Evolutionary conservation across 1,284 basidiomycete species (phyloP), one percentile per base, ranked within the genome.

Genomic region (Tilletia caries): DNA sequence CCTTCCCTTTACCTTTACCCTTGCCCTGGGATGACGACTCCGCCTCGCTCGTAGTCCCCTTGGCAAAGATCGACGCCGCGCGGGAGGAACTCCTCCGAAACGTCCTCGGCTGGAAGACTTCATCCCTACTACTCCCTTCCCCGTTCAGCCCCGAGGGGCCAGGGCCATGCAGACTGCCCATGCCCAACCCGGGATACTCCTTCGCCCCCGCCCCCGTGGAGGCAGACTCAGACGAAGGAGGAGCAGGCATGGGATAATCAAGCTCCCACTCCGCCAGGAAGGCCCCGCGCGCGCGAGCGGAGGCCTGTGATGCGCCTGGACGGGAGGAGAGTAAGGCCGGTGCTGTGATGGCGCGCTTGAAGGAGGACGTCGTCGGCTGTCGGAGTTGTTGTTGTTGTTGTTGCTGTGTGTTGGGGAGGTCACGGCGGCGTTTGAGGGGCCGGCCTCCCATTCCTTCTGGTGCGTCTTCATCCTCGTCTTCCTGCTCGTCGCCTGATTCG

Each of bases 391-490:
- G 20, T 13, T 8, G 20, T 13, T 6, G 10, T 50, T n/a, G 48
- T 18, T 50, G 6, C 10, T 25, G 12, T 20, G 1, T 20, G 48
- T 41, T 41, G 8, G 37, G 37, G 10, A 41, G 15, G 37, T 41
- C 48, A 18, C 58, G 58, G 13, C 58, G 27, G 3, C 58, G 58
- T 23, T 62, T 62, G 32, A 34, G 27, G 2, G 58, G 58, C 18
- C 58, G 27, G 13, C 58, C 52, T 6, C 46, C 52, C 52, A 62
- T n/a, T 13, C 58, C 58, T 29, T 62, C 58, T 20, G 58, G 58
- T 13, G 58, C 58, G n/a, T 62, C 58, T 33, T 62, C 58, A 33
- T 62, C 58, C 10, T 12, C 32, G 15, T 62, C 58, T 33, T 62
- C 58, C 13, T 58, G 23, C 18, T 58, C 52, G 15, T 58, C 52